Percentiles rank a stretch among this genome's conserved stretches.
These are phyloP conservation scores for Ceratocystis cacaofunesta DNA, from an alignment of 2,329 filamentous ascomycete genomes.

Conservation along the genomic window DNA sequence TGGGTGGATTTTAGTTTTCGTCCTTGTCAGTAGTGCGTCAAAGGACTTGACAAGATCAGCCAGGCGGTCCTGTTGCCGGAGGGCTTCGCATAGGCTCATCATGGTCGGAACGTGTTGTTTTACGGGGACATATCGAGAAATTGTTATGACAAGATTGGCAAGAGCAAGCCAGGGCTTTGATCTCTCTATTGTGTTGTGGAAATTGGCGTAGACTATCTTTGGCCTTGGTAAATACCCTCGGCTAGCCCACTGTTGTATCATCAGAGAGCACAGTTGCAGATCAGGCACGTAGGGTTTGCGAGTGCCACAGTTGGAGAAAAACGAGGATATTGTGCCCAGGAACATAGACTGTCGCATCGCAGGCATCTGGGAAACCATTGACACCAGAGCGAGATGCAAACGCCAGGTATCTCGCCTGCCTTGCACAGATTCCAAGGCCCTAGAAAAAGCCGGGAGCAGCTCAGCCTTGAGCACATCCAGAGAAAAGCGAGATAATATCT, in stretches of 20 bases:
- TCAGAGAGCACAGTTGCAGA: slow-evolving; percentile 18
- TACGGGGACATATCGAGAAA: slow-evolving; percentile 9
- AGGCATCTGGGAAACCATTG: slow-evolving; percentile 19
- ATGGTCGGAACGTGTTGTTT: slow-evolving; percentile 13
- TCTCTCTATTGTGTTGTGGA: background rate
- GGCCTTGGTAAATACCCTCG: slow-evolving; percentile 14
- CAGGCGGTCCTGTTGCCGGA: slow-evolving; percentile 17
- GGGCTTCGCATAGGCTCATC: slow-evolving; percentile 16
- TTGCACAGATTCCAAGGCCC: background rate
- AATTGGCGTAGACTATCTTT: background rate
- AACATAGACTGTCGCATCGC: slow-evolving; percentile 16
- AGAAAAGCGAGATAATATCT: slow-evolving; percentile 8
- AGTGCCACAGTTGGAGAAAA: slow-evolving; percentile 9
- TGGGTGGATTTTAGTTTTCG: slow-evolving; percentile 4
- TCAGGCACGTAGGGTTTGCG: slow-evolving; percentile 8
- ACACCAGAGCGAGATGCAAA: slow-evolving; percentile 17
- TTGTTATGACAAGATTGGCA: slow-evolving; percentile 10
- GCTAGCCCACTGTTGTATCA: slow-evolving; percentile 20
- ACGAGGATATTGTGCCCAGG: slow-evolving; percentile 16
- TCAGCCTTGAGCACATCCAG: background rate
- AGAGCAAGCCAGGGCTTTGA: background rate
- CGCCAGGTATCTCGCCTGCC: background rate
- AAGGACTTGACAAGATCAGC: slow-evolving; percentile 18
- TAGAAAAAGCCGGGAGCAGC: background rate
- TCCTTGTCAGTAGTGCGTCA: slow-evolving; percentile 7